Evolutionary conservation across 306 rosid genomes (phyloP), one percentile per base, ranked within the genome.

Genomic region (Begonia masoniana): DNA sequence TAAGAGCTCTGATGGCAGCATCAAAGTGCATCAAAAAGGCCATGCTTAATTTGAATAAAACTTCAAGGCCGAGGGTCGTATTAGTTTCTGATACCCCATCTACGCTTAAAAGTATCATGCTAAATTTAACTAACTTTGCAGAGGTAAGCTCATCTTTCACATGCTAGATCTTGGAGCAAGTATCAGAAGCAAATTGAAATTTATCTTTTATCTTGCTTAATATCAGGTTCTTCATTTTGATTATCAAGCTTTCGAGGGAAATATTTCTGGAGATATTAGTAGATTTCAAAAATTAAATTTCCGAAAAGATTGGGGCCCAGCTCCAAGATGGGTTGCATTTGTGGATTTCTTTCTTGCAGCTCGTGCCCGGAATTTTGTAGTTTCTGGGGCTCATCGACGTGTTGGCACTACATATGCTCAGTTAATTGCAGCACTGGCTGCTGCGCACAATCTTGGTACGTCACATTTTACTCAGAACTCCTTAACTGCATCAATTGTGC

Each of bases 261-360:
- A 73, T 60, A 74, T 82, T 41, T 71, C 84, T 58, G 41, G 42
- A n/a, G 58, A 54, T 10, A 13, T 51, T 39, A 60, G 81, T 46
- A 70, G 68, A 48, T 73, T 68, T 49, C 78, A 60, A 54, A 82
- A 68, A 67, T 74, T 54, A 23, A 83, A 80, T 13, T 89, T 89
- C 68, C 85, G 97, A 73, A 89, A 75, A 77, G 97, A 89, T 56
- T 89, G 97, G 95, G 95, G 97, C 45, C 94, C 97, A 1, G 89
- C 97, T 14, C 97, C 97, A 26, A 81, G 97, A 73, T 85, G 95
- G 97, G 97, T 89, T 68, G 97, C 95, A 43, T 89, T 89, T 76
- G 97, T 89, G 31, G 95, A 89, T 62, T 89, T 89, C 70, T 89
- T 89, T 69, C 94, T 89, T 24, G 97, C 97, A 15, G 78, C 97